These are phyloP conservation scores for Cystobasidium slooffiae DNA, from an alignment of 1,284 basidiomycete species.

Conservation along the genomic window DNA sequence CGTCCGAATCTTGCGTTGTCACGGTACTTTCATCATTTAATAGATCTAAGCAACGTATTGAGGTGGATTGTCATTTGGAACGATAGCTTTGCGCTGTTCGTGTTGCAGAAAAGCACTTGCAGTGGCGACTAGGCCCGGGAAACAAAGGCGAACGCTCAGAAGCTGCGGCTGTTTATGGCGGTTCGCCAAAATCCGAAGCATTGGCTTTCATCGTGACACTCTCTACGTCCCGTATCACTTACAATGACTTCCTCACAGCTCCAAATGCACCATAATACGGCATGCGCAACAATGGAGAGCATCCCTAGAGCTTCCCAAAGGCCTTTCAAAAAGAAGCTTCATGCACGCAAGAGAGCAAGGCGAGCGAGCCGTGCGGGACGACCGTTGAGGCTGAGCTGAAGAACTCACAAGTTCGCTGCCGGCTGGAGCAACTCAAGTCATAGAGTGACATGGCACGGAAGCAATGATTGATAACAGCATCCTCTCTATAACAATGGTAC, in stretches of 20 bases:
- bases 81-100: no score
- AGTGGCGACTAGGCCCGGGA: no score
- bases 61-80: no score
- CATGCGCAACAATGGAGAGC: not conserved
- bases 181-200: no score
- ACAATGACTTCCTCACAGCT: not conserved
- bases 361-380: constrained; percentile 11
- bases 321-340: constrained; percentile 9
- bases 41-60: no score
- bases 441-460: not conserved
- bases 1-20: no score
- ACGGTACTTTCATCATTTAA: no score
- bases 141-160: no score
- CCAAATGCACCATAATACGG: not conserved
- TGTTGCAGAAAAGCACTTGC: no score
- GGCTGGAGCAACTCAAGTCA: no score
- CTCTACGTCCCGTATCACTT: not conserved
- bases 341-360: not conserved
- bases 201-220: not conserved
- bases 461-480: not conserved
- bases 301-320: not conserved
- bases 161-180: no score
- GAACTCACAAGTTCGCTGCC: not conserved
- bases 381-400: not conserved
- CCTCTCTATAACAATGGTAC: not conserved